Evolutionary conservation across 179 eudicot genomes (phyloP), one percentile per base, ranked within the genome.

Genomic region (Silene noctiflora): DNA sequence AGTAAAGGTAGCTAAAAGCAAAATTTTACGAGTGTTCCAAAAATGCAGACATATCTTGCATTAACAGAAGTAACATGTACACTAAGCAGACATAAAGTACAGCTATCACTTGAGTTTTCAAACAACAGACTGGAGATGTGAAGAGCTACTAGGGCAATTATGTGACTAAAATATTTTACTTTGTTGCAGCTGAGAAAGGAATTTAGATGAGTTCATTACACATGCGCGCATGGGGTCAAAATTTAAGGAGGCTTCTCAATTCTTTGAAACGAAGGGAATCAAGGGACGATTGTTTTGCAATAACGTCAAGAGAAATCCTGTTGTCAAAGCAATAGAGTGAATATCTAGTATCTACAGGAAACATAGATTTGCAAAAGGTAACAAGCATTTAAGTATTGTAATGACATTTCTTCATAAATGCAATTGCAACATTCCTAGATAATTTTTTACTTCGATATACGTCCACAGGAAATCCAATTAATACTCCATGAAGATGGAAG

Each of bases 41-140:
- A 22, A 39, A 61, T 61, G 66, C 29, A 61, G 14, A 24, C 29
- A 61, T 61, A 61, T 20, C 16, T 20, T 61, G 66, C 29, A 20
- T 24, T 14, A 22, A 22, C 29, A 24, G 31, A 31, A 22, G 20
- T 61, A 20, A 55, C 59, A 55, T 55, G 1, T 55, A 55, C 20
- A 55, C 11, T 55, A 55, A 20, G 64, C 25, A 21, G 27, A 60
- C 64, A 60, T 21, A 60, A 58, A 5, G 51, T 44, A 44, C 2
- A 44, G 11, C 2, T 44, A 44, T 44, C 14, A 44, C 51, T 44
- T 44, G 51, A 44, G 0, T 44, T 44, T 44, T 44, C 51, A 44
- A 44, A 44, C 51, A 44, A 44, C 51, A 44, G 51, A 55, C 59
- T 55, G 59, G 59, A 55, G 59, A 55, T 55, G 27, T 67, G 71